Base-by-base conservation (phyloP, 805 yeast species). In the Henningerozyma blattae region DNA sequence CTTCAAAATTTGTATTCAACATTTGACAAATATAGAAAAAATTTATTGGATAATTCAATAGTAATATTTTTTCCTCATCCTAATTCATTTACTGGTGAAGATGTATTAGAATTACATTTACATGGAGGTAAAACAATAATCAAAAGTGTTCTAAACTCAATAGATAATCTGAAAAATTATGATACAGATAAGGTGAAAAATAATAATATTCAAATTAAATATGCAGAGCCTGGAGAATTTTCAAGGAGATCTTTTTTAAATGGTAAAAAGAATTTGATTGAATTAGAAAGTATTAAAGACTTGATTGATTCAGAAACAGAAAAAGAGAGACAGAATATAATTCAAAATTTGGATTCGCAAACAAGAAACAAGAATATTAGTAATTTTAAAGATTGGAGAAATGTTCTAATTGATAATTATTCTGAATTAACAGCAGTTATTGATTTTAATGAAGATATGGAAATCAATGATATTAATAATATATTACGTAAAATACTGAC, bases 361-460 rank as follows among this genome's bases (percentile, higher is more conserved):
- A n/a, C n/a, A n/a, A n/a, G n/a, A n/a, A 96, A 97, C 1, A 59
- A 67, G 22, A 75, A 77, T 29, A 72, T 68, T 36, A 40, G 47
- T 3, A 42, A 70, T 19, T 83, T 83, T 48, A 48, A 53, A 6
- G 20, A 48, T 1, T 87, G 97, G 96, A 66, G 95, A 46, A 48
- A 64, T 5, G 56, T 64, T 14, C 65, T 91, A 3, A 65, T 89
- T 2, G 59, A 75, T 3, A 68, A 74, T 38, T 70, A 79, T 34
- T 94, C 95, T 0, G 57, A 78, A 33, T 54, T 89, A 34, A 75
- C 97, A 0, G 95, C 97, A 0, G 67, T 87, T 2, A 84, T 91
- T 27, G 98, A 91, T 57, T 91, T 91, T 56, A 89, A 95, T 7
- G 97, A 91, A 37, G 98, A 91, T 47, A 84, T 84, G 37, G 93